These are phyloP conservation scores for Cyclotella baltica DNA, from an alignment of 108 stramenopile species.

Conservation along the genomic window DNA sequence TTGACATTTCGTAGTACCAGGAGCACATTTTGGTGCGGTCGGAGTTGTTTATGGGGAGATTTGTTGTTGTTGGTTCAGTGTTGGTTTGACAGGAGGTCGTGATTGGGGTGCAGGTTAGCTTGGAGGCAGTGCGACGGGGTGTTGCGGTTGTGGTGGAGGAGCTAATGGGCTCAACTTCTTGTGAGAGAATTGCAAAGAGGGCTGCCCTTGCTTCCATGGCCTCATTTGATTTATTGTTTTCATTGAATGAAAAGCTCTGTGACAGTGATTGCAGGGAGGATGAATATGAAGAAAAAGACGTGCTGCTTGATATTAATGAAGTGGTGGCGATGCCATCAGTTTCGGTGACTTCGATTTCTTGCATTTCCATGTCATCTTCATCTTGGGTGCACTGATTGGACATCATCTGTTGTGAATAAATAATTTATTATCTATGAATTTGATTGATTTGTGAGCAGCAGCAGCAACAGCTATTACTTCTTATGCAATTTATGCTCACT, in stretches of 20 bases:
- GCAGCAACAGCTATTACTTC: too few species aligned
- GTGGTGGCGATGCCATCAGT: conserved; percentile 41
- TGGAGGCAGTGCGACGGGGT: conserved; percentile 4
- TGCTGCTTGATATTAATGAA: not conserved
- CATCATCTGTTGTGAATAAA: too few species aligned
- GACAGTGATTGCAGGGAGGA: not conserved
- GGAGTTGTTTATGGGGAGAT: conserved; percentile 19
- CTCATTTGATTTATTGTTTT: not conserved
- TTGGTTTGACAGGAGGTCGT: conserved; percentile 6
- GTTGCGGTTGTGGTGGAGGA: not conserved
- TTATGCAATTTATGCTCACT: too few species aligned
- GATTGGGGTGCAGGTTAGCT: conserved; percentile 14
- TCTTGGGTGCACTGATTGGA: not conserved
- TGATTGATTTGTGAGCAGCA: too few species aligned
- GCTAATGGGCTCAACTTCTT: conserved; percentile 12
- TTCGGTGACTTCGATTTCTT: conserved; percentile 54
- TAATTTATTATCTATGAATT: too few species aligned
- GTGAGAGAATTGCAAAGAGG: conserved; percentile 30
- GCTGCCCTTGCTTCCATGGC: conserved; percentile 4
- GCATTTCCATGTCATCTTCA: conserved; percentile 28
- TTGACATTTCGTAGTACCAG: conserved; percentile 59
- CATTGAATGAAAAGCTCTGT: too few species aligned
- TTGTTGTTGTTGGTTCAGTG: not conserved
- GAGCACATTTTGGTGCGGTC: conserved; percentile 56
- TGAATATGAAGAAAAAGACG: conserved; percentile 7